Base-by-base conservation (phyloP, 1,284 basidiomycete genomes). In the Malassezia brasiliensis region DNA sequence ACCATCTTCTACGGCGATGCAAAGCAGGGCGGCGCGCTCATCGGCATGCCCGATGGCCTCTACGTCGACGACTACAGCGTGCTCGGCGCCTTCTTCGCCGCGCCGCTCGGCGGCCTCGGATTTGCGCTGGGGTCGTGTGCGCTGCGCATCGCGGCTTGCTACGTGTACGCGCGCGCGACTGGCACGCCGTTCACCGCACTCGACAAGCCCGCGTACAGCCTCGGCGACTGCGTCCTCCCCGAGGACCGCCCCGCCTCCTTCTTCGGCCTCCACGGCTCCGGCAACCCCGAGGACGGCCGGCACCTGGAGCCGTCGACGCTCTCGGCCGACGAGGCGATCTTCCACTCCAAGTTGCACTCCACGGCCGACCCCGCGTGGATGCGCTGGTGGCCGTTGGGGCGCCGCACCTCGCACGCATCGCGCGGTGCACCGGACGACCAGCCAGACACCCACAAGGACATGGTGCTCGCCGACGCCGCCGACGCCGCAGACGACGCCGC, bases 71-170 rank as follows among this genome's bases (percentile, higher is more conserved):
- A 74, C 56, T 72, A 64, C 50, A 64, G 61, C 17, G 69, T 73
- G n/a, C 52, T 74, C 8, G 67, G 69, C n/a, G 72, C 70, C 0
- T 74, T 74, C 52, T 63, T 74, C 25, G 67, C 68, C 30, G 72
- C 72, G 10, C 72, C 72, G 3, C 45, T 73, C 8, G 72, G 70
- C 39, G 65, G 60, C 35, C 12, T 74, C 19, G 67, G 69, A 20
- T 74, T 64, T 51, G 64, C 66, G 3, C 64, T 61, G 19, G 67
- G 39, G 5, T 57, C 55, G n/a, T 52, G 50, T 25, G 45, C 22
- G 8, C 35, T 65, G 31, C 53, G 72, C 4, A 56, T 65, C 3
- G 53, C 34, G 3, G 31, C 53, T 2, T 59, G 47, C 30, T 69
- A 54, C 48, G 28, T 65, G 11, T 62, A 52, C 53, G 64, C 60